Evolutionary conservation across 2,329 filamentous ascomycete species (phyloP).

Genomic region (Diaporthe longicolla): DNA sequence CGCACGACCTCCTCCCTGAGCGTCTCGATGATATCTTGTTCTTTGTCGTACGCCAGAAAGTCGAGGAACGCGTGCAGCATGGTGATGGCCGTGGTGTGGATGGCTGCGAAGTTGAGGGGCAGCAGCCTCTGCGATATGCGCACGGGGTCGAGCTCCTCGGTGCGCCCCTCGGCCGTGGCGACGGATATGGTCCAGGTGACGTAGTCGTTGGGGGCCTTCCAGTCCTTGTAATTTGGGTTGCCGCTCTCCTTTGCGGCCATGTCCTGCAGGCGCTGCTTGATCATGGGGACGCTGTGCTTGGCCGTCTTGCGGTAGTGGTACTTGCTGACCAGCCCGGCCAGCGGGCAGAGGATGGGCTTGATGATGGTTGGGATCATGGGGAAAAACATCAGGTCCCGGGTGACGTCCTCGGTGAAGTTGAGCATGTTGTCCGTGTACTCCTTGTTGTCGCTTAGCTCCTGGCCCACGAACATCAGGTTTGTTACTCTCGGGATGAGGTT

Average conservation of each 20-base stretch:
- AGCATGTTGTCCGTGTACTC: constrained; percentile 63
- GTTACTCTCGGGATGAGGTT: constrained; percentile 59
- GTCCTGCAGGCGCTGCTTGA: constrained; percentile 62
- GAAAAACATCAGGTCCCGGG: constrained; percentile 61
- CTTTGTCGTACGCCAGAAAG: constrained; percentile 57
- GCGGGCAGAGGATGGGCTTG: constrained; percentile 63
- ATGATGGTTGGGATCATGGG: constrained; percentile 62
- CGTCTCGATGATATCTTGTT: constrained; percentile 52
- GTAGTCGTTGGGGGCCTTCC: constrained; percentile 67
- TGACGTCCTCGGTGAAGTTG: constrained; percentile 64
- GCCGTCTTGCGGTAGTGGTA: constrained; percentile 62
- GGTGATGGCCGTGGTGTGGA: constrained; percentile 70
- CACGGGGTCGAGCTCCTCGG: constrained; percentile 60
- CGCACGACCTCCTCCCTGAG: constrained; percentile 60
- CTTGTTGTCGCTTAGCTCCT: constrained; percentile 56
- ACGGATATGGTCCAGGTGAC: constrained; percentile 70
- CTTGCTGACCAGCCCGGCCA: constrained; percentile 61
- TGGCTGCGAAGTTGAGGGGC: constrained; percentile 70
- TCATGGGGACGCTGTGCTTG: constrained; percentile 60
- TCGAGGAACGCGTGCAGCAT: constrained; percentile 63
- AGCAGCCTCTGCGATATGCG: constrained; percentile 66
- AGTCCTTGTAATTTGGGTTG: constrained; percentile 57
- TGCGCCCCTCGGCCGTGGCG: constrained; percentile 60
- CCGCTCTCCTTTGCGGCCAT: constrained; percentile 58
- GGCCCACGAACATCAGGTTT: constrained; percentile 59